Conservation (phyloP, 345 rosid species). For the Lepidium aucheri region DNA sequence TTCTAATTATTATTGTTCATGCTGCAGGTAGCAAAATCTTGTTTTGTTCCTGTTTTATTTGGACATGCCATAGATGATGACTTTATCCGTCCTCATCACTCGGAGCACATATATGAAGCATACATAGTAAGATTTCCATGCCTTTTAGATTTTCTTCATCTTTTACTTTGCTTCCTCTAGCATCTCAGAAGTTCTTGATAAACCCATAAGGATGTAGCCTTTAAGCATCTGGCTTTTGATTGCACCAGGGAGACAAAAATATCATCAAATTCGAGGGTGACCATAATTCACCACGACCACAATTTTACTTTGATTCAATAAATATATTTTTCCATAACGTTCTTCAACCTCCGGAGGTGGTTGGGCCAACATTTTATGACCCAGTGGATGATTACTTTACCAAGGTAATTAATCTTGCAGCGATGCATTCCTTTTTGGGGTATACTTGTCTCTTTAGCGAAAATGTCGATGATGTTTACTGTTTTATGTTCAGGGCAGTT, state of each 20-base stretch:
- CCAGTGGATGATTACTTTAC: conserved; percentile 60
- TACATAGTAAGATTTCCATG: conserved; percentile 47
- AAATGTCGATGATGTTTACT: conserved; percentile 24
- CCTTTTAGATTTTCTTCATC: background rate
- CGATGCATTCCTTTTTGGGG: background rate
- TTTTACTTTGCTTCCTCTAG: background rate
- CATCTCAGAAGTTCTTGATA: background rate
- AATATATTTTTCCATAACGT: conserved; percentile 96
- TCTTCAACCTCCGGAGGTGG: conserved; percentile 86
- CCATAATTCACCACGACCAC: conserved; percentile 98
- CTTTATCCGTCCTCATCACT: conserved; percentile 85
- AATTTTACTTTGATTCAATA: conserved; percentile 89
- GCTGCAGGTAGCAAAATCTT: conserved; percentile 68
- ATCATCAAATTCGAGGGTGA: conserved; percentile 97
- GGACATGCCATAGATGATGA: conserved; percentile 95
- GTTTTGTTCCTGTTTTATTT: conserved; percentile 88
- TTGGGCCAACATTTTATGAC: conserved; percentile 46
- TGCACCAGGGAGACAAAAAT: conserved; percentile 92
- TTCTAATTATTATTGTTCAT: background rate
- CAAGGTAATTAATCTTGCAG: conserved; percentile 47
- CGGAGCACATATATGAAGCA: conserved; percentile 74
- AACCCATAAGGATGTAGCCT: background rate
- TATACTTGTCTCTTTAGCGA: background rate
- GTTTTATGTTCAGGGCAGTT: conserved; percentile 53
- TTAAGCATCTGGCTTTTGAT: conserved; percentile 5